Evolutionary conservation across 164 flowering plant genomes (phyloP).

Genomic region (Magnolia officinalis): DNA sequence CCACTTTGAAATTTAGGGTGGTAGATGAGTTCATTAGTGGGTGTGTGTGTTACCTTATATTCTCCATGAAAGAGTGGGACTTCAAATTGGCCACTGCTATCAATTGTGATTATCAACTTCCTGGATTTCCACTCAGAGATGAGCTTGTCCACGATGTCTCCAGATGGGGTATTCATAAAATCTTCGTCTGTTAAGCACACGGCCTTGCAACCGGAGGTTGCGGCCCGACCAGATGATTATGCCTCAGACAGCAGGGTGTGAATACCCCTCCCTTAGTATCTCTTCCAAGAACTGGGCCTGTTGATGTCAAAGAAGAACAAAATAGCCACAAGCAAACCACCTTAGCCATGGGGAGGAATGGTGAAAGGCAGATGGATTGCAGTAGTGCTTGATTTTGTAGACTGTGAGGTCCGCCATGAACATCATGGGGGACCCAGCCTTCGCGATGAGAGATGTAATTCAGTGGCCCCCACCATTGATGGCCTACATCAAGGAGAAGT

Average conservation of each 20-base stretch:
- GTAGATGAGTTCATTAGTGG: neutral
- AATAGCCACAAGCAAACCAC: too few species aligned
- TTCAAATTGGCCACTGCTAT: neutral
- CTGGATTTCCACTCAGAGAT: slow-evolving; percentile 31
- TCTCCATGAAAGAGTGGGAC: slow-evolving; percentile 1
- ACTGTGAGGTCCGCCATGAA: too few species aligned
- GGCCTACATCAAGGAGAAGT: neutral
- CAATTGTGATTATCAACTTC: neutral
- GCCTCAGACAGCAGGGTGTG: slow-evolving; percentile 61
- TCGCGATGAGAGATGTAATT: too few species aligned
- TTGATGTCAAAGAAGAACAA: neutral
- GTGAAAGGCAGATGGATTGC: too few species aligned
- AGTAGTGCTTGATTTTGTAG: too few species aligned
- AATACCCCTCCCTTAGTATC: slow-evolving; percentile 48
- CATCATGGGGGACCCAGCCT: too few species aligned
- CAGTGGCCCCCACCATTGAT: too few species aligned
- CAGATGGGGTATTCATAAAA: slow-evolving; percentile 59
- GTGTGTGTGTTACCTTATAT: neutral
- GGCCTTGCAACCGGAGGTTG: slow-evolving; percentile 40
- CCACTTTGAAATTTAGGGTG: neutral
- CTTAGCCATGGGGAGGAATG: too few species aligned
- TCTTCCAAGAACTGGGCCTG: slow-evolving; percentile 56
- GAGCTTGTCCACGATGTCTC: slow-evolving; percentile 69
- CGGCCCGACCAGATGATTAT: slow-evolving; percentile 63
- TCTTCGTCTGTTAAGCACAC: slow-evolving; percentile 77